phyloP scores from a whole-genome alignment of 2,329 filamentous ascomycete genomes.

The Colletotrichum liriopes region DNA sequence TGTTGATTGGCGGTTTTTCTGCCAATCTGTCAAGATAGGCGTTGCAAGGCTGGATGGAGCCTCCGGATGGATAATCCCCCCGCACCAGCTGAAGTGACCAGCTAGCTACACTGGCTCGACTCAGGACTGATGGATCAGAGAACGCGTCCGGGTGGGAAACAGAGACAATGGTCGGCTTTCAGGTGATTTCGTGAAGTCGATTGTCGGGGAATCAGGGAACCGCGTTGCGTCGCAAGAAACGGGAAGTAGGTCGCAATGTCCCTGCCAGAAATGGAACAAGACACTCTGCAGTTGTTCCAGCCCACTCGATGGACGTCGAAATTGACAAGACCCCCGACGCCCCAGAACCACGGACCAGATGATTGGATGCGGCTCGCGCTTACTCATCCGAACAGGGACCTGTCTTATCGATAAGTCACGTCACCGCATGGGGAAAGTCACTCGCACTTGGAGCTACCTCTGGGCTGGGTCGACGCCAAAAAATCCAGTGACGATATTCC shows the following conservation, averaged over 20 bases:
- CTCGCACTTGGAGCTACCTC: background rate
- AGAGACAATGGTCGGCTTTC: background rate
- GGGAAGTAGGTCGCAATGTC: conserved; percentile 1
- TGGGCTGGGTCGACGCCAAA: conserved; percentile 1
- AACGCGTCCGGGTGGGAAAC: background rate
- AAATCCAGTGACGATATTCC: conserved; percentile 33
- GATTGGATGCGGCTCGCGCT: conserved; percentile 32
- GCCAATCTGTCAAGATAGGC: conserved; percentile 41
- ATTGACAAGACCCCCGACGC: conserved; percentile 21
- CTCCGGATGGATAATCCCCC: conserved; percentile 22
- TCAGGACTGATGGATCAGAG: background rate
- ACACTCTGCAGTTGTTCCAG: conserved; percentile 27
- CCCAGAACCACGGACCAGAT: conserved; percentile 10
- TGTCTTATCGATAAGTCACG: conserved; percentile 38
- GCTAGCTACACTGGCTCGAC: background rate
- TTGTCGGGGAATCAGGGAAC: background rate
- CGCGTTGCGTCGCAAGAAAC: conserved; percentile 21
- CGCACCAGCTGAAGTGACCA: conserved; percentile 17
- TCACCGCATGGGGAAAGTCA: conserved; percentile 23
- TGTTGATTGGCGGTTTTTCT: conserved; percentile 28
- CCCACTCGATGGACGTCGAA: conserved; percentile 38
- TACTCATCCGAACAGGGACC: conserved; percentile 31
- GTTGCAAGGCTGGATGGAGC: conserved; percentile 35
- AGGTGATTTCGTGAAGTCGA: background rate
- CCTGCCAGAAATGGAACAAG: conserved; percentile 16